These are phyloP conservation scores for Suillus decipiens DNA, from an alignment of 768 basidiomycete genomes.

Conservation along the genomic window DNA sequence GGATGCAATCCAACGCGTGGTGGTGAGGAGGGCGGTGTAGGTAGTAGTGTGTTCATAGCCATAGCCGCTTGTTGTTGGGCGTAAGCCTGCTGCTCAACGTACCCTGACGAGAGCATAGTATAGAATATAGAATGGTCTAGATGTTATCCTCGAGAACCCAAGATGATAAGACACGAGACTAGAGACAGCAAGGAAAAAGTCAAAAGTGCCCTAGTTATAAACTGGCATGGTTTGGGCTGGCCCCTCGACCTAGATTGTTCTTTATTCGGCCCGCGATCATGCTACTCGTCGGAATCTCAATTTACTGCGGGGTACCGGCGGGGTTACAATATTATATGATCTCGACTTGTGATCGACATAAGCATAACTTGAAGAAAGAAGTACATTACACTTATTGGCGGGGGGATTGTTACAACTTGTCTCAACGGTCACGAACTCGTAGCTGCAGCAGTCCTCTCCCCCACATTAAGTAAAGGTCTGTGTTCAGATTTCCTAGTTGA, in stretches of 20 bases:
- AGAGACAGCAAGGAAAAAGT: not conserved
- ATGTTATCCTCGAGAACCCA: not conserved
- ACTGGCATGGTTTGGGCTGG: not conserved
- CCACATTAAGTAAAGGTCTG: conserved; percentile 81
- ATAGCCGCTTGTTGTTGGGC: conserved; percentile 27
- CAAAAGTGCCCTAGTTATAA: conserved; percentile 5
- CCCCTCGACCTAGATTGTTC: not conserved
- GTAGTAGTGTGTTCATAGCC: conserved; percentile 36
- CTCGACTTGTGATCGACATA: not conserved
- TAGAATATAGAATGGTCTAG: not conserved
- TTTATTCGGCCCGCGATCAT: not conserved
- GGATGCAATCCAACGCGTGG: conserved; percentile 33
- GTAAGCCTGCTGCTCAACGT: conserved; percentile 26
- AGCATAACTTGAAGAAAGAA: conserved; percentile 54
- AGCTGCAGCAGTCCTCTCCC: conserved; percentile 86
- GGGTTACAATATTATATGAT: conserved; percentile 7
- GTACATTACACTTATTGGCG: conserved; percentile 91
- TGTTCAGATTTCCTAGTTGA: conserved; percentile 14
- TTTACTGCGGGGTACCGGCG: conserved; percentile 10
- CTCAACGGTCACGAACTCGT: conserved; percentile 84
- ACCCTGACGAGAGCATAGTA: conserved; percentile 73
- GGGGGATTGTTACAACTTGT: conserved; percentile 83
- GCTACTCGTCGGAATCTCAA: conserved; percentile 7
- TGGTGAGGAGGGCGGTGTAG: conserved; percentile 36
- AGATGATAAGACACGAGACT: conserved; percentile 2